phyloP scores from a whole-genome alignment of 225 moss, liverwort and hornwort genomes.

The Takakia lepidozioides region DNA sequence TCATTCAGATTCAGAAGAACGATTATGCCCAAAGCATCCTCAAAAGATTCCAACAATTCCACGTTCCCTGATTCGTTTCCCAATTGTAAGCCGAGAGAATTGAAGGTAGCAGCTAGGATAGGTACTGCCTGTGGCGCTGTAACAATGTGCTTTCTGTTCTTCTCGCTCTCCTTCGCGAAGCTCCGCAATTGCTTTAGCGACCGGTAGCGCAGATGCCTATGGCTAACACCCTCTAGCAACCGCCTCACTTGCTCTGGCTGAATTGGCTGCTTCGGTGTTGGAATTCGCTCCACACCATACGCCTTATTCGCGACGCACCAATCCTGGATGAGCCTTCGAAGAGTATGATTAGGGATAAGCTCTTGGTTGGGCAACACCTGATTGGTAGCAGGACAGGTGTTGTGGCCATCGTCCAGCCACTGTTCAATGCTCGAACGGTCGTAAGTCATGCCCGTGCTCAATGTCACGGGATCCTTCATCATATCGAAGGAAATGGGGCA shows the following conservation, averaged over 20 bases:
- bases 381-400: constrained; percentile 86
- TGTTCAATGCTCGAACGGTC: constrained; percentile 76
- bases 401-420: constrained; percentile 75
- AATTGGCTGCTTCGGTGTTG: constrained; percentile 44
- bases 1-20: constrained; percentile 34
- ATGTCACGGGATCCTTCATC: constrained; percentile 86
- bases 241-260: constrained; percentile 27
- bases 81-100: not conserved
- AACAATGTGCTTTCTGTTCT: constrained; percentile 42
- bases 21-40: constrained; percentile 39
- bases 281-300: constrained; percentile 54
- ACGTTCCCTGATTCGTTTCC: not conserved
- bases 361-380: constrained; percentile 42
- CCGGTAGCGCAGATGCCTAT: not conserved
- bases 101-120: constrained; percentile 29
- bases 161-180: constrained; percentile 53
- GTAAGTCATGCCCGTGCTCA: constrained; percentile 92
- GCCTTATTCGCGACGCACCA: constrained; percentile 71
- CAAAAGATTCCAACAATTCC: constrained; percentile 16
- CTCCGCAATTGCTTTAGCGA: constrained; percentile 31
- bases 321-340: constrained; percentile 73
- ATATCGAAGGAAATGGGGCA: constrained; percentile 86
- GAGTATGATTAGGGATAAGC: constrained; percentile 80
- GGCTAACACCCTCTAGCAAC: constrained; percentile 17
- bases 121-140: constrained; percentile 43